Percentiles rank a stretch among this genome's conserved stretches.
phyloP scores from a whole-genome alignment of 495 filamentous ascomycete genomes.

The Glonium stellatum region DNA sequence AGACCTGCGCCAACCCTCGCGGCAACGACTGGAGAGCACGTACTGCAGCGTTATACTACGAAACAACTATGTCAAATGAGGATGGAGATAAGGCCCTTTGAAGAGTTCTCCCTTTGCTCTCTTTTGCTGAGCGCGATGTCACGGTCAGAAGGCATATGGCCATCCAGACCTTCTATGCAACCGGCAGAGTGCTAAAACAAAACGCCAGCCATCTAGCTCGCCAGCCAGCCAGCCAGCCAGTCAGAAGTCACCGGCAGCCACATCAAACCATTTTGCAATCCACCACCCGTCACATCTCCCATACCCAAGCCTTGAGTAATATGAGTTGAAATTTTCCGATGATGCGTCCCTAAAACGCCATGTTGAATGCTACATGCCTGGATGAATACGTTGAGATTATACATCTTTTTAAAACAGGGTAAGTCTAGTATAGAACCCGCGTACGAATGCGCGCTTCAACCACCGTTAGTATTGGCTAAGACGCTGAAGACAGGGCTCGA shows the following conservation, averaged over 20 bases:
- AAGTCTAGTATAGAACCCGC: slow-evolving; percentile 71
- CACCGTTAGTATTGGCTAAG: slow-evolving; percentile 44
- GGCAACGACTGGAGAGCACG: slow-evolving; percentile 7
- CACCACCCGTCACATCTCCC: background rate
- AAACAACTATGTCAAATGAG: background rate
- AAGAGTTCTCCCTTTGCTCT: background rate
- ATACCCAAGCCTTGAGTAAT: background rate
- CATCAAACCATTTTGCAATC: background rate
- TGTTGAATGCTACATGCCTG: slow-evolving; percentile 28
- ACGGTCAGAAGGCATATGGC: background rate
- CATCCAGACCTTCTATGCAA: background rate
- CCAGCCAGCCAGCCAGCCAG: background rate
- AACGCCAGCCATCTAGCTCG: background rate
- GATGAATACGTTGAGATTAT: slow-evolving; percentile 7
- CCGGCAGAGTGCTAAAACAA: background rate
- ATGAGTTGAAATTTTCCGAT: background rate
- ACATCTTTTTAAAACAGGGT: background rate
- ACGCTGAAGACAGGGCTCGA: background rate
- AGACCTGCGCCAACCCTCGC: background rate
- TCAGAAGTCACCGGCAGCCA: background rate
- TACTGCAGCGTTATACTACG: background rate
- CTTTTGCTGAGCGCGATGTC: background rate
- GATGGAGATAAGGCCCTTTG: background rate
- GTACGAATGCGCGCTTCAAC: slow-evolving; percentile 60
- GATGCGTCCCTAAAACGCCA: slow-evolving; percentile 16